Conservation (phyloP, 441 rosid genomes). For the Lepidium campestre region DNA sequence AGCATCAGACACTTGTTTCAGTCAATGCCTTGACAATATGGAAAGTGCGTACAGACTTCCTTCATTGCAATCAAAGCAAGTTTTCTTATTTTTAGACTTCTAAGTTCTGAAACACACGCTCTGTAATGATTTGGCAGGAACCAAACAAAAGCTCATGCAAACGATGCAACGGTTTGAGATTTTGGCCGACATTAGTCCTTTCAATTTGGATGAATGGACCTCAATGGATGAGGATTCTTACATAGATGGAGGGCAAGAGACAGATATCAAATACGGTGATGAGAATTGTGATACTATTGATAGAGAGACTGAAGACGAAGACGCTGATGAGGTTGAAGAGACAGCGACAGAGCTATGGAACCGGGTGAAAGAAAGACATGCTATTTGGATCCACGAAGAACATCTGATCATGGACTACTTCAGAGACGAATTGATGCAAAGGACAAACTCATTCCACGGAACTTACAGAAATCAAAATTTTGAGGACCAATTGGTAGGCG, state of each 20-base stretch:
- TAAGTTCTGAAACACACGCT: neutral
- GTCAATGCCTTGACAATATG: constrained; percentile 33
- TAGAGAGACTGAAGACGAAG: constrained; percentile 11
- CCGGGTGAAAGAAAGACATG: constrained; percentile 34
- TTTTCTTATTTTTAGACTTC: neutral
- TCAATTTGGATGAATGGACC: constrained; percentile 33
- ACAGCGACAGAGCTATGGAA: constrained; percentile 41
- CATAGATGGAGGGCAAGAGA: constrained; percentile 6
- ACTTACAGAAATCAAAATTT: constrained; percentile 8
- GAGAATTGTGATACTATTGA: neutral
- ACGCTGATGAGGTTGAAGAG: constrained; percentile 28
- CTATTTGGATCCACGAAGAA: constrained; percentile 26
- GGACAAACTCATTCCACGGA: constrained; percentile 3
- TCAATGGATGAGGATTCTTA: constrained; percentile 30
- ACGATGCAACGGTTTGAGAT: constrained; percentile 34
- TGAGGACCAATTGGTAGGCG: constrained; percentile 20
- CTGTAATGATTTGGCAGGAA: constrained; percentile 23
- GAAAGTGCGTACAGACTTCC: constrained; percentile 34
- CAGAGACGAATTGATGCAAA: constrained; percentile 38
- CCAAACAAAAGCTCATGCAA: constrained; percentile 34
- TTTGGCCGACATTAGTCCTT: constrained; percentile 28
- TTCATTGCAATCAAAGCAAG: neutral
- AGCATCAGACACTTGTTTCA: constrained; percentile 31
- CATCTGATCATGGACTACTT: constrained; percentile 51
- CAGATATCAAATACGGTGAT: neutral